These are phyloP conservation scores for Monilinia fructigena DNA, from an alignment of 2,329 filamentous ascomycete species.

Conservation along the genomic window DNA sequence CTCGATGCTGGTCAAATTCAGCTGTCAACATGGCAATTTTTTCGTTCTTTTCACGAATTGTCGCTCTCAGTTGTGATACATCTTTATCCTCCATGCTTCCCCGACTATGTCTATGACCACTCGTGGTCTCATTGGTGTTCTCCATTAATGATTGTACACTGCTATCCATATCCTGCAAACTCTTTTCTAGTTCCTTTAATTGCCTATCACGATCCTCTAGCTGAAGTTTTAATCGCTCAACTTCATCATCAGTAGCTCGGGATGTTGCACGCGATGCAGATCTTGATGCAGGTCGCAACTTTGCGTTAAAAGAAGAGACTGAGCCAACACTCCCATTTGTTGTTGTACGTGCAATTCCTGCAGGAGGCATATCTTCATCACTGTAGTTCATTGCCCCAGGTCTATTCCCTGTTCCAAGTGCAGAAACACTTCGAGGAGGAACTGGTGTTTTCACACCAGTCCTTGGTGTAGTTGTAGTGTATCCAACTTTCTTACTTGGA, in stretches of 20 bases:
- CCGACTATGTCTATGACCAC: conserved; percentile 48
- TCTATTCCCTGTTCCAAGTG: conserved; percentile 48
- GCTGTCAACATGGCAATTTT: conserved; percentile 90
- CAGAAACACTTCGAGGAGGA: conserved; percentile 59
- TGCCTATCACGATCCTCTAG: conserved; percentile 83
- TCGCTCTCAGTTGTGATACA: conserved; percentile 70
- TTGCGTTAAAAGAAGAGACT: conserved; percentile 53
- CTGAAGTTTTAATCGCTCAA: conserved; percentile 69
- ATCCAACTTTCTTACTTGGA: conserved; percentile 54
- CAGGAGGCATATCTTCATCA: conserved; percentile 59
- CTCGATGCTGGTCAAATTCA: conserved; percentile 91
- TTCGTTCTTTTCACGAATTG: conserved; percentile 92
- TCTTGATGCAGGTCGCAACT: conserved; percentile 49
- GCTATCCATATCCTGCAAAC: conserved; percentile 77
- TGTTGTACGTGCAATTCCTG: conserved; percentile 49
- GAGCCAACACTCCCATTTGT: conserved; percentile 56
- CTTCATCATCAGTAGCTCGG: conserved; percentile 61
- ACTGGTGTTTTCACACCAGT: conserved; percentile 51
- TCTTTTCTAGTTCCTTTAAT: conserved; percentile 81
- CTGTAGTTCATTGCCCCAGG: conserved; percentile 45
- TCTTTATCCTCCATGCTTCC: conserved; percentile 67
- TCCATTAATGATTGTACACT: conserved; percentile 73
- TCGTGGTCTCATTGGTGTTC: conserved; percentile 45
- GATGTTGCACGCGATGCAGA: conserved; percentile 44
- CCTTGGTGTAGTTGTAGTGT: conserved; percentile 44